phyloP scores from a whole-genome alignment of 495 filamentous ascomycete species.

The Aspergillus haitiensis region DNA sequence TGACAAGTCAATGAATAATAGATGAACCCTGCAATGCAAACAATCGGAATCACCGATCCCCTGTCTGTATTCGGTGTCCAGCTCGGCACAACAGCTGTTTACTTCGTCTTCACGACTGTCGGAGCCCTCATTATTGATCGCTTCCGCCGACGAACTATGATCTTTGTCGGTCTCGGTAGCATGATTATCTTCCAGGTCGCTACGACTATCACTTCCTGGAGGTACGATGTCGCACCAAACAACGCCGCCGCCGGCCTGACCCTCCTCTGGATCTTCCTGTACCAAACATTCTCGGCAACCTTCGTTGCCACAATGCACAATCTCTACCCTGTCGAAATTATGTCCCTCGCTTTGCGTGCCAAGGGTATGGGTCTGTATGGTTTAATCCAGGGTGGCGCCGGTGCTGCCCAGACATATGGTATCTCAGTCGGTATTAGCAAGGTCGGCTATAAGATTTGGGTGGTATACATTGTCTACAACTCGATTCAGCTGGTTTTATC shows the following conservation, averaged over 20 bases:
- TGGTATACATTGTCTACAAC: constrained; percentile 47
- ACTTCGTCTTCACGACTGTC: constrained; percentile 43
- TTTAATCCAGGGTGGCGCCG: constrained; percentile 44
- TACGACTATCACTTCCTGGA: constrained; percentile 45
- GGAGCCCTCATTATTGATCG: constrained; percentile 42
- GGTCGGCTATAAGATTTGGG: constrained; percentile 47
- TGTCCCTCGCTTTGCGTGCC: constrained; percentile 40
- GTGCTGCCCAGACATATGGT: constrained; percentile 41
- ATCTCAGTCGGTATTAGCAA: constrained; percentile 44
- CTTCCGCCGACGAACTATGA: constrained; percentile 38
- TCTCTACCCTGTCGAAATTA: constrained; percentile 43
- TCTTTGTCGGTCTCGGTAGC: constrained; percentile 36
- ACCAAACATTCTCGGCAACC: constrained; percentile 42
- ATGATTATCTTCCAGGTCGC: constrained; percentile 44
- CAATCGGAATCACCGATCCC: constrained; percentile 33
- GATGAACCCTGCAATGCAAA: constrained; percentile 40
- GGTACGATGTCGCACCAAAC: constrained; percentile 27
- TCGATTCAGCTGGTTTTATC: constrained; percentile 39
- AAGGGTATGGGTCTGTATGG: constrained; percentile 47
- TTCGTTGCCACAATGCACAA: constrained; percentile 48
- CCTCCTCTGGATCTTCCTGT: constrained; percentile 44
- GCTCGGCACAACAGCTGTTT: constrained; percentile 40
- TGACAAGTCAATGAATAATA: constrained; percentile 12
- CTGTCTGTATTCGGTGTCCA: constrained; percentile 38
- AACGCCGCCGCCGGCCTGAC: constrained; percentile 34